Evolutionary conservation across 768 basidiomycete genomes (phyloP), one percentile per base, ranked within the genome.

Genomic region (Filobasidium wieringae): DNA sequence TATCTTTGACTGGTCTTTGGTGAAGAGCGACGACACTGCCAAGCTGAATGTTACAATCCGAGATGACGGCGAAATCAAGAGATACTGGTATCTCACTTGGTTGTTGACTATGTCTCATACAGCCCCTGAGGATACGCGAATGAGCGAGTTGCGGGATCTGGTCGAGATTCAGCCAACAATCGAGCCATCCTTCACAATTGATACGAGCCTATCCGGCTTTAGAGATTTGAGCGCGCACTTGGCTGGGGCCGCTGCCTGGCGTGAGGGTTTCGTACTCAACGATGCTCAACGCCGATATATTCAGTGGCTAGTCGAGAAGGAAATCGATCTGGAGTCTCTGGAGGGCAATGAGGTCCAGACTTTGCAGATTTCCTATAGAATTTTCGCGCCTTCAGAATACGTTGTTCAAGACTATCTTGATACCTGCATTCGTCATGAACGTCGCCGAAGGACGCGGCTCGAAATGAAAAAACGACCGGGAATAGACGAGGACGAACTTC

Each of bases 261-360:
- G 43, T 2, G 19, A 12, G n/a, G 60, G 41, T 19, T 61, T 57
- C 32, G 45, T 36, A 7, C 41, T 61, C 4, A 50, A 47, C 27
- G 51, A 57, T n/a, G 51, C 60, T 8, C 60, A 61, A 53, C 29
- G 45, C 30, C 47, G 49, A n/a, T 61, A 61, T 34, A 32, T 61
- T 6, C 36, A 37, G 19, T 51, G 50, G 50, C 27, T 30, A 31
- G 27, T 30, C 9, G n/a, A 51, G 8, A 51, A 17, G 8, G 2
- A 19, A 4, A 14, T 30, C 26, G 17, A 17, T 7, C 43, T 27
- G 7, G 43, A 47, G 14, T 19, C 17, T 30, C 17, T 31, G 2
- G 50, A 4, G 2, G n/a, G n/a, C n/a, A n/a, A n/a, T n/a, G n/a
- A n/a, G n/a, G n/a, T n/a, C n/a, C n/a, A n/a, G n/a, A n/a, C n/a